Percentiles rank a stretch among this genome's conserved stretches.
Conservation (phyloP, 176 grass and related monocot species). For the Oryza glaberrima region DNA sequence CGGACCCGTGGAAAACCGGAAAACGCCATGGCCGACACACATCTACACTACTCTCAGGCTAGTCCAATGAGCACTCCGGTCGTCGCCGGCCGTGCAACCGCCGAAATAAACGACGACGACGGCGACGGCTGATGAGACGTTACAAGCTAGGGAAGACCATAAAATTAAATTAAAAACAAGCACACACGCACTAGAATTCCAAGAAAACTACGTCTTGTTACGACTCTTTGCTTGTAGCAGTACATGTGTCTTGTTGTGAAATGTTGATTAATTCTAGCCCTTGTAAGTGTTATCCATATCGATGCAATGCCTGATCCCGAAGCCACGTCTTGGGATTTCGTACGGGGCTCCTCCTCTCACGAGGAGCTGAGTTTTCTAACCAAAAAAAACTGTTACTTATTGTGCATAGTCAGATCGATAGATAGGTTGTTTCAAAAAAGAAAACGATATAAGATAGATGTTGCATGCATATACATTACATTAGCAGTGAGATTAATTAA, state of each 20-base stretch:
- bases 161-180: neutral
- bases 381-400: neutral
- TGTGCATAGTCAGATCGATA: slow-evolving; percentile 23
- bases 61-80: slow-evolving; percentile 33
- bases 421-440: neutral
- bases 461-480: slow-evolving; percentile 9
- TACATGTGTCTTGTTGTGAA: neutral
- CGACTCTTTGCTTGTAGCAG: neutral
- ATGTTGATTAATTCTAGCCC: slow-evolving; percentile 9
- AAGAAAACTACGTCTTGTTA: neutral
- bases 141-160: neutral
- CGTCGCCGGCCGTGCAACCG: neutral
- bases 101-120: slow-evolving; percentile 24
- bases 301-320: neutral
- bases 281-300: neutral
- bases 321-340: slow-evolving; percentile 16
- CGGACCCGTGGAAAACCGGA: slow-evolving; percentile 4
- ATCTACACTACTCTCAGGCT: neutral
- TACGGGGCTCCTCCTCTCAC: neutral
- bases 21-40: slow-evolving; percentile 14
- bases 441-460: neutral
- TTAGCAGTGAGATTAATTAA: slow-evolving; percentile 39
- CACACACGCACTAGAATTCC: neutral
- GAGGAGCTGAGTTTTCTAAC: slow-evolving; percentile 19
- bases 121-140: neutral